Base-by-base conservation (phyloP, 176 grass and related monocot species). In the Eleusine indica region DNA sequence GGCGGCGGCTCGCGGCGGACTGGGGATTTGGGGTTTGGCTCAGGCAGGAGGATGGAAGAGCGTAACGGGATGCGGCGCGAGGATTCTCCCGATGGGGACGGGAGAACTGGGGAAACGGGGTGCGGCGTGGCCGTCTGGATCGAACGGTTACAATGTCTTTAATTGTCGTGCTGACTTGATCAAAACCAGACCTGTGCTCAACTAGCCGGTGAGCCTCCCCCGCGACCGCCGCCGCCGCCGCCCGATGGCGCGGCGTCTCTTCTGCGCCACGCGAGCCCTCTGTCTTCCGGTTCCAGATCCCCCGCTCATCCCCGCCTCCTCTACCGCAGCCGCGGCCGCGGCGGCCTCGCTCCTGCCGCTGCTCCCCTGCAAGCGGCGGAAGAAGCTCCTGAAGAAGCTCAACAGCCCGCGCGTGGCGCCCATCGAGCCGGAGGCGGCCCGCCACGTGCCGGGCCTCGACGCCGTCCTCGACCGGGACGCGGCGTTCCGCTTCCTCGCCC, bases 301-400 rank as follows among this genome's bases (percentile, higher is more conserved):
- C 7, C 58, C 43, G 9, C 77, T 15, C 1, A 10, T 81, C 2
- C 46, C 77, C 29, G 37, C 68, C 4, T 90, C 85, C 2, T 74
- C 69, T 42, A 11, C 82, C 0, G 75, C 82, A 19, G 85, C 85
- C 0, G 67, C 79, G 8, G 82, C 76, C 1, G 85, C 87, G 7
- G 89, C 92, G 4, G 86, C 80, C 1, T 92, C 92, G 71, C 84
- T 91, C 43, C 83, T 92, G 47, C 94, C 92, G 18, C 84, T 94
- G 42, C 92, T 94, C n/a, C 74, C 83, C 16, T 97, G 94, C 67
- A 94, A 90, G 65, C 77, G 83, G 44, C 88, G 92, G 4, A 92
- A 89, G 86, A 97, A 91, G 77, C 92, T 97, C 25, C 76, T 82
- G 16, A 87, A 90, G 78, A 91, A 94, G 84, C 88, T 94, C 30